These are phyloP conservation scores for Glutinoglossum americanum DNA, from an alignment of 495 filamentous ascomycete species.

Conservation along the genomic window DNA sequence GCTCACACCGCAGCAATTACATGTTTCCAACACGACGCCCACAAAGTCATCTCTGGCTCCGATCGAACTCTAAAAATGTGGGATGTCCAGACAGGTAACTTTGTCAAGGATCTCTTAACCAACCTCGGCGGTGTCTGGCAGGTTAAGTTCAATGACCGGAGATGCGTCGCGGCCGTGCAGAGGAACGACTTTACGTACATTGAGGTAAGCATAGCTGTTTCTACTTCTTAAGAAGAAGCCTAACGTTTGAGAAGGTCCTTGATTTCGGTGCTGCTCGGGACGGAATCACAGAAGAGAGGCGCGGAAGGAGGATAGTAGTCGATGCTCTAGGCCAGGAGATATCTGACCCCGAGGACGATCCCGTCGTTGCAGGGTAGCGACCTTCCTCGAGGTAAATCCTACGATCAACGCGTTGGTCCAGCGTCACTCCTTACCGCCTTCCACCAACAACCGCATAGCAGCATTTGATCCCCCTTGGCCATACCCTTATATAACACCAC, in stretches of 20 bases:
- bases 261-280: constrained; percentile 35
- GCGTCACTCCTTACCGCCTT: neutral
- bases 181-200: constrained; percentile 81
- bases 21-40: constrained; percentile 94
- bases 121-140: constrained; percentile 95
- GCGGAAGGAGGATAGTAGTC: constrained; percentile 63
- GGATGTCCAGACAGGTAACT: constrained; percentile 82
- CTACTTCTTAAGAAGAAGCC: neutral
- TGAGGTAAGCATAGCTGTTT: constrained; percentile 40
- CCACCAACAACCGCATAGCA: neutral
- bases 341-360: constrained; percentile 7
- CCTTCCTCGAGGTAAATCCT: too few relatives aligned
- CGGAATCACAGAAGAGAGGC: constrained; percentile 29
- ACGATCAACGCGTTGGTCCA: neutral
- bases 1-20: constrained; percentile 96
- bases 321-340: constrained; percentile 33
- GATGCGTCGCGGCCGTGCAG: constrained; percentile 94
- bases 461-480: neutral
- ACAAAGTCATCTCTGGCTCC: constrained; percentile 90
- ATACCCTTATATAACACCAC: neutral
- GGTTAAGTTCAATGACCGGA: constrained; percentile 87
- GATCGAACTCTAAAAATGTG: constrained; percentile 98
- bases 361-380: neutral
- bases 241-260: constrained; percentile 34
- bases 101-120: constrained; percentile 84